These are phyloP conservation scores for Torulaspora pretoriensis DNA, from an alignment of 1,139 yeast genomes.

Conservation along the genomic window DNA sequence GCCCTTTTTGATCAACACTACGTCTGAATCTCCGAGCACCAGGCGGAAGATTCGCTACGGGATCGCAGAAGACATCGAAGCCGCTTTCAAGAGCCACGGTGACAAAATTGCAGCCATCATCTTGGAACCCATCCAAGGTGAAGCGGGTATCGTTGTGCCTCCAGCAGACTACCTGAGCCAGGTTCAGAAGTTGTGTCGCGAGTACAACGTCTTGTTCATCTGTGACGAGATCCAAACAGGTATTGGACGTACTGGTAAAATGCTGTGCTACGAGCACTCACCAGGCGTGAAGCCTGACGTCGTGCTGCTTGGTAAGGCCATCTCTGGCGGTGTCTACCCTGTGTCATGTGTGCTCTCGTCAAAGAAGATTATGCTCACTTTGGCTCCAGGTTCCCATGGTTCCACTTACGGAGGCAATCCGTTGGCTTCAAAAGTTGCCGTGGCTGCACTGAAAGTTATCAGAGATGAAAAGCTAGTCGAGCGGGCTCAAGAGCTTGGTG, in stretches of 20 bases:
- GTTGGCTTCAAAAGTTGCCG: conserved; percentile 87
- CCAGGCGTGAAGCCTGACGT: conserved; percentile 77
- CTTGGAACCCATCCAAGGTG: conserved; percentile 97
- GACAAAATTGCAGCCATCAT: conserved; percentile 87
- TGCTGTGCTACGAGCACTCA: conserved; percentile 87
- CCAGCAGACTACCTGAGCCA: conserved; percentile 71
- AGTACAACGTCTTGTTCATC: conserved; percentile 81
- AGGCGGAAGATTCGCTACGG: conserved; percentile 60
- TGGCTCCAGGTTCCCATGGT: conserved; percentile 96
- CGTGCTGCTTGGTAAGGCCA: conserved; percentile 86
- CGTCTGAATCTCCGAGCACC: conserved; percentile 63
- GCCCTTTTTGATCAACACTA: conserved; percentile 80
- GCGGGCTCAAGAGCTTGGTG: conserved; percentile 71
- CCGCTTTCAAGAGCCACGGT: conserved; percentile 79
- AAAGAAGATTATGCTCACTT: conserved; percentile 79
- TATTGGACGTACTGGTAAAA: conserved; percentile 93
- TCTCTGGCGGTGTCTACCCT: conserved; percentile 92
- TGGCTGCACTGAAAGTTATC: conserved; percentile 89
- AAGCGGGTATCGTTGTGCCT: conserved; percentile 96
- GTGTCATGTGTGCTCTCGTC: conserved; percentile 89
- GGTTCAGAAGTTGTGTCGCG: conserved; percentile 71
- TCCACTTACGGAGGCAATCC: conserved; percentile 99
- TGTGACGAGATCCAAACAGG: conserved; percentile 98
- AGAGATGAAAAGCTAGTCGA: conserved; percentile 82
- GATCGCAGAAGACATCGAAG: conserved; percentile 77